Conservation (phyloP, 495 filamentous ascomycete genomes). For the Extremus antarcticus region DNA sequence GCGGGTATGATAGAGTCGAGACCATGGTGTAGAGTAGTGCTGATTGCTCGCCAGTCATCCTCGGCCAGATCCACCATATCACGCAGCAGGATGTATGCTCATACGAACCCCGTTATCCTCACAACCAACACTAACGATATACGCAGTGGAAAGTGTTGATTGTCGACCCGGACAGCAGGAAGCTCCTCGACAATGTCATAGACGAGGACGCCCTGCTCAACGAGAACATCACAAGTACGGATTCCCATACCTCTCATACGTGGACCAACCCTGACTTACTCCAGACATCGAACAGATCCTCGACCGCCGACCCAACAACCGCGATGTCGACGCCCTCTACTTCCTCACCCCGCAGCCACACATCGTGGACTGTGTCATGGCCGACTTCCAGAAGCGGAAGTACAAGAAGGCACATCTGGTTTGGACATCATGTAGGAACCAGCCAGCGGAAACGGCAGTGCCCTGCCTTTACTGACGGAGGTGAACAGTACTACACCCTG, state of each 20-base stretch:
- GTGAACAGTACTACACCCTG: slow-evolving; percentile 41
- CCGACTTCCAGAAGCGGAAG: slow-evolving; percentile 72
- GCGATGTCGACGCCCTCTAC: slow-evolving; percentile 87
- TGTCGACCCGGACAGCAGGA: slow-evolving; percentile 66
- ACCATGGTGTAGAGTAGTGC: neutral
- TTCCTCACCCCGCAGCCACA: slow-evolving; percentile 72
- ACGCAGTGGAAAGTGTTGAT: slow-evolving; percentile 91
- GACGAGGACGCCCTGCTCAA: slow-evolving; percentile 94
- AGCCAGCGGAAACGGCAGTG: neutral
- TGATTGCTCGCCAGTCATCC: slow-evolving; percentile 37
- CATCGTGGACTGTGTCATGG: slow-evolving; percentile 85
- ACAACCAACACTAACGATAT: slow-evolving; percentile 12
- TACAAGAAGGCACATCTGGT: slow-evolving; percentile 67
- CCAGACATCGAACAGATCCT: slow-evolving; percentile 88
- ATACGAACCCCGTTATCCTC: neutral
- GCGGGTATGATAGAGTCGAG: slow-evolving; percentile 18
- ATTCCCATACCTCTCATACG: slow-evolving; percentile 4
- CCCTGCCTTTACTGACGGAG: neutral
- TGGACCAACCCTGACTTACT: slow-evolving; percentile 25
- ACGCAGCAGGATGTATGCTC: slow-evolving; percentile 47
- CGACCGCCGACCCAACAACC: slow-evolving; percentile 64
- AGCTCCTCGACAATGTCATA: slow-evolving; percentile 74
- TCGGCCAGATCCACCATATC: slow-evolving; percentile 47
- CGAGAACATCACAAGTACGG: slow-evolving; percentile 80
- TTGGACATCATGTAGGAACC: slow-evolving; percentile 64